phyloP scores from a whole-genome alignment of 78 protist genomes.

The Dictyostelium firmibasis region DNA sequence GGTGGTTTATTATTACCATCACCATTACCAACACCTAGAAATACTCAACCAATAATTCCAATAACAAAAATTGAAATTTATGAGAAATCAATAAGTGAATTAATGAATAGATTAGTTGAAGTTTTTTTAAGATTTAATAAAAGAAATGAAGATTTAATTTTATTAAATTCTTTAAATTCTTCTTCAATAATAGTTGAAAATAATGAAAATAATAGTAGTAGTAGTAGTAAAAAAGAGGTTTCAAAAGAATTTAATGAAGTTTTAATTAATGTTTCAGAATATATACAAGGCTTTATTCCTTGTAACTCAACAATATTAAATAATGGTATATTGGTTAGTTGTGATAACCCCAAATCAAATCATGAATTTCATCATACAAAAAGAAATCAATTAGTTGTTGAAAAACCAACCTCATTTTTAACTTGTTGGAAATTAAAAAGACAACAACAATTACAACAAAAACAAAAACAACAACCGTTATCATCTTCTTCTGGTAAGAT shows the following conservation, averaged over 20 bases:
- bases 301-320: neutral
- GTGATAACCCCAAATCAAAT: neutral
- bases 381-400: neutral
- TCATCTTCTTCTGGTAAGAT: neutral
- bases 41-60: neutral
- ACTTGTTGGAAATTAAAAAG: neutral
- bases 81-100: neutral
- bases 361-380: neutral
- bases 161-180: neutral
- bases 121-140: neutral
- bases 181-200: neutral
- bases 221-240: neutral
- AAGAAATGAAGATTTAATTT: neutral
- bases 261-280: neutral
- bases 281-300: neutral
- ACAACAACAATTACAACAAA: neutral
- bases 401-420: neutral
- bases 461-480: neutral
- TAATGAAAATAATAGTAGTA: neutral
- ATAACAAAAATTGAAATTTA: neutral
- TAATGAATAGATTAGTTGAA: neutral
- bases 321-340: neutral
- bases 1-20: neutral
- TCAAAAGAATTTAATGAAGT: neutral
- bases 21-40: neutral